Evolutionary conservation across 2,329 filamentous ascomycete genomes (phyloP), one percentile per base, ranked within the genome.

Genomic region (Pseudogymnoascus sp.): DNA sequence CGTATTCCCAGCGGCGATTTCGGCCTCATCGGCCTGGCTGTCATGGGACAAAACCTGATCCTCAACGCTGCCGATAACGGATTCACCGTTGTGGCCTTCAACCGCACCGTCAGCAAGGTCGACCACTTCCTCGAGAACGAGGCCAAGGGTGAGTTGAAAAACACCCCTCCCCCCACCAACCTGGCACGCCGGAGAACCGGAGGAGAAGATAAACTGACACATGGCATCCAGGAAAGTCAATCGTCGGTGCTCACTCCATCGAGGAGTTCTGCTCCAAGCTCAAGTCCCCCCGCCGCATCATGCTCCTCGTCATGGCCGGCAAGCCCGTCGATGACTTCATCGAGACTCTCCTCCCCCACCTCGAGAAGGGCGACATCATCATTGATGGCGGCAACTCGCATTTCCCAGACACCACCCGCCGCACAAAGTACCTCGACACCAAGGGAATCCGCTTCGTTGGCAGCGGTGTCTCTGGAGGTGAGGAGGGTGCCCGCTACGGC

Each of bases 321-420:
- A 90, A 95, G 84, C 89, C 95, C 69, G 95, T 99, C 72, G 95
- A 99, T 78, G 91, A 96, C 83, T 98, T 96, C 89, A 98, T 99
- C 75, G 92, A 97, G 85, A 88, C 88, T 72, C 89, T 99, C 70
- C 84, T 98, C 67, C 92, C 89, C 70, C 86, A 90, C 76, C 83
- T 93, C 69, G 88, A 92, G 77, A 77, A 85, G 75, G 93, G 92
- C 71, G 95, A 99, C 78, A 97, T 99, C 85, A 96, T 99, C 84
- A 98, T 99, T 75, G 95, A 99, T 76, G 95, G 95, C 78, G 95
- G 92, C 75, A 98, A 99, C 89, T 98, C 93, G 71, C 95, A 98
- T 84, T 99, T 90, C 87, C 95, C 95, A 76, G 95, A 98, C 83
- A 93, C 91, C 82, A 98, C 97, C 88, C 92, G 95, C 80, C 91